Evolutionary conservation across 441 rosid species (phyloP).

Genomic region (Breynia disticha): DNA sequence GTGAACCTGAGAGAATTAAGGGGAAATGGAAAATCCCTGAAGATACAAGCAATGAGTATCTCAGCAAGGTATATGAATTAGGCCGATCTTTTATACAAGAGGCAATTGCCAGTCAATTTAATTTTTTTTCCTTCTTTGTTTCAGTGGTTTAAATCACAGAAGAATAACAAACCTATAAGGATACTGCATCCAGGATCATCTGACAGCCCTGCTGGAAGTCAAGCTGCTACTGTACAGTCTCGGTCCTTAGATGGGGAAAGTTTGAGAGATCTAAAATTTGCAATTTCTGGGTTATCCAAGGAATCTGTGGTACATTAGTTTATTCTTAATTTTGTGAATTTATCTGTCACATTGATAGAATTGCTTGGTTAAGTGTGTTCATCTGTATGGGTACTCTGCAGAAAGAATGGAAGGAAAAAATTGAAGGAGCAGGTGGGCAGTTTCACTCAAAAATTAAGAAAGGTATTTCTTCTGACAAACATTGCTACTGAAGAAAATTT

Average conservation of each 20-base stretch:
- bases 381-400: conserved; percentile 27
- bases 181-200: conserved; percentile 40
- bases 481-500: conserved; percentile 6
- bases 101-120: conserved; percentile 9
- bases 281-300: conserved; percentile 50
- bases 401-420: conserved; percentile 79
- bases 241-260: conserved; percentile 48
- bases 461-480: conserved; percentile 31
- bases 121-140: conserved; percentile 18
- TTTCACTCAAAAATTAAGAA: conserved; percentile 68
- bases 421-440: conserved; percentile 68
- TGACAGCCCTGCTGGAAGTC: conserved; percentile 33
- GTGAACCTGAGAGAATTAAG: conserved; percentile 58
- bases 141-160: conserved; percentile 93
- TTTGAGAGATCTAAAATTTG: conserved; percentile 64
- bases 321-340: conserved; percentile 9
- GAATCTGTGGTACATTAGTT: conserved; percentile 43
- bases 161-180: conserved; percentile 53
- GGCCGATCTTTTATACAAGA: conserved; percentile 1
- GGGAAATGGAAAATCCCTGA: conserved; percentile 89
- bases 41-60: conserved; percentile 52
- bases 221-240: conserved; percentile 32
- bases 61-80: conserved; percentile 42
- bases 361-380: conserved; percentile 3
- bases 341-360: conserved; percentile 4